Percentiles rank a stretch among this genome's conserved stretches.
Evolutionary conservation across 805 yeast species (phyloP).

Genomic region (Yarrowia keelungensis): DNA sequence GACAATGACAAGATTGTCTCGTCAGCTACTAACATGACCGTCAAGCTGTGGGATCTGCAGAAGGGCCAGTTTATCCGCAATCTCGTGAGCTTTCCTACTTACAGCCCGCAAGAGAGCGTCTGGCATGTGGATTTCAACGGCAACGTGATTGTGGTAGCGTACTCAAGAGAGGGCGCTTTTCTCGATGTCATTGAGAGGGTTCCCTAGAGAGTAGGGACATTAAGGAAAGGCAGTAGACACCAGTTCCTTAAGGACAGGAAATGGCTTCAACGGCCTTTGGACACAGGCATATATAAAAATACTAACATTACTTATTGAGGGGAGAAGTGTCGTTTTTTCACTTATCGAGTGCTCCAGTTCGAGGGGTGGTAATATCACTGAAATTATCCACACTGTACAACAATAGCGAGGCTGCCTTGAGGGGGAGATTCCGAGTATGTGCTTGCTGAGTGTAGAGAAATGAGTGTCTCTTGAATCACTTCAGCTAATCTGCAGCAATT

Average conservation of each 20-base stretch:
- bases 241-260: too few species aligned
- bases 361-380: conserved; percentile 1
- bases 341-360: not conserved
- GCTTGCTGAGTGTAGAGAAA: too few species aligned
- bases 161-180: conserved; percentile 27
- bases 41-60: conserved; percentile 91
- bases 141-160: conserved; percentile 32
- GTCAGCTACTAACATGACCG: conserved; percentile 93
- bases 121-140: conserved; percentile 34
- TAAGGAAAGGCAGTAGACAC: too few species aligned
- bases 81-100: conserved; percentile 38
- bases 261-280: too few species aligned
- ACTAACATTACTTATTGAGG: conserved; percentile 12
- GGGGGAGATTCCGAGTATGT: too few species aligned
- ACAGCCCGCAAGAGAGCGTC: conserved; percentile 7
- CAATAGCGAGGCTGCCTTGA: not conserved
- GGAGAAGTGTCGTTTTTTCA: not conserved
- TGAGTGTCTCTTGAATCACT: too few species aligned
- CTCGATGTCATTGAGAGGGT: conserved; percentile 24
- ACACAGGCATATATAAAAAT: conserved; percentile 12
- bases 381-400: not conserved
- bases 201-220: not conserved
- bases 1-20: conserved; percentile 91
- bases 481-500: too few species aligned
- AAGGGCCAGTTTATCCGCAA: conserved; percentile 64